Conservation (phyloP, 2,329 filamentous ascomycete genomes). For the Chalaropsis ovoidea region DNA sequence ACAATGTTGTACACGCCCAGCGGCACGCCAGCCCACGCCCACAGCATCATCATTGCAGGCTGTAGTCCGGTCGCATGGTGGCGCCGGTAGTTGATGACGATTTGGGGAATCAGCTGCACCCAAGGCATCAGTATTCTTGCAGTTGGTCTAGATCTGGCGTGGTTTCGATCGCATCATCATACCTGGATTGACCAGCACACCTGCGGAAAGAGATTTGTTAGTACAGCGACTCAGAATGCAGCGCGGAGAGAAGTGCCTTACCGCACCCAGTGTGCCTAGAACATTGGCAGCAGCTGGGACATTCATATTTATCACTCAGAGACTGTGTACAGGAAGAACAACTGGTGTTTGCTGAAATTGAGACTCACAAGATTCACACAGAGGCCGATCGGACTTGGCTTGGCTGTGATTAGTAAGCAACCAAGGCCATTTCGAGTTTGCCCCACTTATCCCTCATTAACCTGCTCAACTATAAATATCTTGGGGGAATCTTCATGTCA, state of each 20-base stretch:
- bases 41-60: slow-evolving; percentile 62
- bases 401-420: too few relatives aligned
- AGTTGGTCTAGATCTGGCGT: not conserved
- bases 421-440: too few relatives aligned
- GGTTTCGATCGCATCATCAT: slow-evolving; percentile 10
- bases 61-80: slow-evolving; percentile 57
- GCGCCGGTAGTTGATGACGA: slow-evolving; percentile 55
- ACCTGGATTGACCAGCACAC: slow-evolving; percentile 58
- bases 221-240: not conserved
- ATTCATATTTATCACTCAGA: slow-evolving; percentile 37
- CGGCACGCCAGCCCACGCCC: slow-evolving; percentile 57
- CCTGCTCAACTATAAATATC: too few relatives aligned
- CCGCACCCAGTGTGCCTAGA: slow-evolving; percentile 50
- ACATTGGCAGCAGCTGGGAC: slow-evolving; percentile 46
- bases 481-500: too few relatives aligned
- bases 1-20: slow-evolving; percentile 46
- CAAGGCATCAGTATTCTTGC: not conserved
- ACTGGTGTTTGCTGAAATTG: not conserved
- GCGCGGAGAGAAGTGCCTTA: slow-evolving; percentile 31
- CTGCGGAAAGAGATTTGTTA: slow-evolving; percentile 26
- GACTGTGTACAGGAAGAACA: not conserved
- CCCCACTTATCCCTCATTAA: too few relatives aligned
- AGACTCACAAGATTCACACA: too few relatives aligned
- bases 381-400: too few relatives aligned
- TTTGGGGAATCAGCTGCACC: slow-evolving; percentile 54